A percentile compares a stretch with the other conserved stretches of the same genome.
phyloP scores from a whole-genome alignment of 495 filamentous ascomycete genomes.

The Friedmanniomyces simplex region DNA sequence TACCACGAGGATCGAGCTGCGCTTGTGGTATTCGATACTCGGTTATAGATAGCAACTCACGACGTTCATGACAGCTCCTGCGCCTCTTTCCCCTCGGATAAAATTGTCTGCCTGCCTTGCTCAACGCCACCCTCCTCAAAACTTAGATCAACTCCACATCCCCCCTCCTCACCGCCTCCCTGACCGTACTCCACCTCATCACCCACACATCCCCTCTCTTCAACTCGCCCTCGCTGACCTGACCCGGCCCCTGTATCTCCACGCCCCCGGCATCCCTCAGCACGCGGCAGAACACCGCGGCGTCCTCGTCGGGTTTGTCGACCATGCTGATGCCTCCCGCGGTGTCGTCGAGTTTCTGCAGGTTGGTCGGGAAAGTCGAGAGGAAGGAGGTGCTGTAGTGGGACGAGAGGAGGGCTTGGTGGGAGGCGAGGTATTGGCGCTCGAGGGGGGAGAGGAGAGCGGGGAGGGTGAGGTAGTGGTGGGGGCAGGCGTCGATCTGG shows the following conservation, averaged over 20 bases:
- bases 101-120: too few relatives aligned
- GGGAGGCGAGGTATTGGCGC: conserved; percentile 63
- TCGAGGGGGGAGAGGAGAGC: conserved; percentile 61
- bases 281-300: conserved; percentile 74
- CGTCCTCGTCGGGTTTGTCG: conserved; percentile 67
- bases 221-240: conserved; percentile 41
- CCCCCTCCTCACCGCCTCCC: conserved; percentile 55
- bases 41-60: neutral
- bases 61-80: neutral
- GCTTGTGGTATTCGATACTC: too few relatives aligned
- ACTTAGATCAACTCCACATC: conserved; percentile 72
- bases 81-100: neutral
- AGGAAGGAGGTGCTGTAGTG: conserved; percentile 81
- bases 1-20: too few relatives aligned
- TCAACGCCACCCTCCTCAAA: neutral
- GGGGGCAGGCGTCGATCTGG: conserved; percentile 60
- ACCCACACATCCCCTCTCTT: conserved; percentile 77
- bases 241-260: conserved; percentile 43
- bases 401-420: conserved; percentile 67
- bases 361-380: conserved; percentile 57
- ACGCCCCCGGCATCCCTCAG: conserved; percentile 51
- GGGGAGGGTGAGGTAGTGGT: conserved; percentile 43
- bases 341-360: conserved; percentile 82
- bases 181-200: conserved; percentile 76
- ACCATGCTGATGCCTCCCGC: conserved; percentile 87